Percentiles rank a stretch among this genome's conserved stretches.
Evolutionary conservation across 805 yeast species (phyloP).

Genomic region (Starmerella khaoyaiensis): DNA sequence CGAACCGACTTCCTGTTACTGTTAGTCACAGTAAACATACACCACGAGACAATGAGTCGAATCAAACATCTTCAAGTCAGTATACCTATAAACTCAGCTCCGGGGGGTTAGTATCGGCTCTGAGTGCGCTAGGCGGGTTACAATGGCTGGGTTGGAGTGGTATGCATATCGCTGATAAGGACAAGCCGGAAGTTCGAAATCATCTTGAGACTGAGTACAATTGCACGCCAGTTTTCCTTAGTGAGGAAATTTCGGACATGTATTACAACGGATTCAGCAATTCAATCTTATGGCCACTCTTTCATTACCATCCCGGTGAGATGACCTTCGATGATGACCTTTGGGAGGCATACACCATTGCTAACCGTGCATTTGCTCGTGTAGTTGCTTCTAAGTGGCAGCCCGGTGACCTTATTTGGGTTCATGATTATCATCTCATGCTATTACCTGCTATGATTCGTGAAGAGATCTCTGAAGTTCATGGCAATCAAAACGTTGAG

Average conservation of each 20-base stretch:
- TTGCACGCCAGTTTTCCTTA: conserved; percentile 78
- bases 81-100: conserved; percentile 87
- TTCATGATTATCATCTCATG: conserved; percentile 96
- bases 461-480: conserved; percentile 35
- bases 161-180: conserved; percentile 60
- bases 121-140: conserved; percentile 74
- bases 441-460: conserved; percentile 79
- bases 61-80: conserved; percentile 9
- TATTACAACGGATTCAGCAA: conserved; percentile 95
- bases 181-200: conserved; percentile 50
- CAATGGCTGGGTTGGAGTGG: conserved; percentile 98
- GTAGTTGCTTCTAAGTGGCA: conserved; percentile 55
- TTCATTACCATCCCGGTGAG: conserved; percentile 98
- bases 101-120: conserved; percentile 93
- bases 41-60: conserved; percentile 33
- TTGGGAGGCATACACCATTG: conserved; percentile 95
- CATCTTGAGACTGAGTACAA: conserved; percentile 68
- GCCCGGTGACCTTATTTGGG: conserved; percentile 89
- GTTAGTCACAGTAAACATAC: conserved; percentile 33
- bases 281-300: conserved; percentile 92
- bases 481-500: conserved; percentile 42
- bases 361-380: conserved; percentile 69
- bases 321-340: conserved; percentile 95
- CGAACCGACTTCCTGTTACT: conserved; percentile 92
- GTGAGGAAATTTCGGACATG: conserved; percentile 83